Percentiles rank a stretch among this genome's conserved stretches.
Evolutionary conservation across 2,329 filamentous ascomycete species (phyloP).

Genomic region (Biscogniauxia mediterranea): DNA sequence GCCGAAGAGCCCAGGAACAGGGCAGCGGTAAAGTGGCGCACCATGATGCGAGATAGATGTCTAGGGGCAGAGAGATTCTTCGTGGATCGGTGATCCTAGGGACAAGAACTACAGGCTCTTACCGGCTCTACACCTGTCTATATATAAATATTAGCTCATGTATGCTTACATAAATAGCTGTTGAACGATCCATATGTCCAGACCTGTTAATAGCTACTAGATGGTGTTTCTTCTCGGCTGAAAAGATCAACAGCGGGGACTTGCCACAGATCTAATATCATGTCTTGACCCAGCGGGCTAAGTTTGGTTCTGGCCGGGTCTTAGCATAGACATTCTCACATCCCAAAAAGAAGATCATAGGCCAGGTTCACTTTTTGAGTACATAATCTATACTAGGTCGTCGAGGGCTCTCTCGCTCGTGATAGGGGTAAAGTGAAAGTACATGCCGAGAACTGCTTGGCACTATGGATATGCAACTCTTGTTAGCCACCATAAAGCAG

Average conservation of each 20-base stretch:
- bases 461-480: slow-evolving; percentile 17
- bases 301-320: slow-evolving; percentile 12
- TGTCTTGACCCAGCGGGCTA: background rate
- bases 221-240: background rate
- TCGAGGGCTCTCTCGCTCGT: slow-evolving; percentile 13
- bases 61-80: slow-evolving; percentile 1
- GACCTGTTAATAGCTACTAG: background rate
- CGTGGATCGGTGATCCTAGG: background rate
- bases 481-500: slow-evolving; percentile 4
- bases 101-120: background rate
- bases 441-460: slow-evolving; percentile 17
- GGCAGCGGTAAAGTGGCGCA: slow-evolving; percentile 25
- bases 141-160: background rate
- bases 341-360: slow-evolving; percentile 8
- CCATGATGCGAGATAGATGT: slow-evolving; percentile 21
- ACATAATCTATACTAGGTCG: slow-evolving; percentile 6
- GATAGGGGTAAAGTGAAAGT: slow-evolving; percentile 6
- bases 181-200: background rate
- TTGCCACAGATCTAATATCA: background rate
- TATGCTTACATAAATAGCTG: background rate
- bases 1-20: slow-evolving; percentile 35
- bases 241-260: background rate
- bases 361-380: slow-evolving; percentile 2
- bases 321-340: slow-evolving; percentile 10
- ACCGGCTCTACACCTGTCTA: background rate